Evolutionary conservation across 2,329 filamentous ascomycete genomes (phyloP).

Genomic region (Dactylellina cionopaga): DNA sequence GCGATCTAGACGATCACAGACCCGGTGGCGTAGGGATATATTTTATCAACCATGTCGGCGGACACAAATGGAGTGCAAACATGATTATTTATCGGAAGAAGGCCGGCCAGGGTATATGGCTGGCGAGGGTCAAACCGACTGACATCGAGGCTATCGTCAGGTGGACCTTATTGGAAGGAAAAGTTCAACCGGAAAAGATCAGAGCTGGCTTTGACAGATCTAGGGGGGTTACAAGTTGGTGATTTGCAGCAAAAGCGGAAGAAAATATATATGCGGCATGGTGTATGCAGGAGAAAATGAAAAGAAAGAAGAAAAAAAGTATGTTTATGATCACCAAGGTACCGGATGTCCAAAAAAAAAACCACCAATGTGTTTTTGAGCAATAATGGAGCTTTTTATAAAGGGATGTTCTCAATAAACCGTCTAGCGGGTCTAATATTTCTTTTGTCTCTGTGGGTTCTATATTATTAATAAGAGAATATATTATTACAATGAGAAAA

Average conservation of each 20-base stretch:
- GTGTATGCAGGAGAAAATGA: background rate
- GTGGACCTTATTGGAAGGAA: slow-evolving; percentile 90
- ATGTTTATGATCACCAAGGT: too few species aligned
- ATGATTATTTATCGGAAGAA: slow-evolving; percentile 82
- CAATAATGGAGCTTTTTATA: too few species aligned
- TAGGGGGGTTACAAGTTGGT: slow-evolving; percentile 89
- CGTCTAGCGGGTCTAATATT: too few species aligned
- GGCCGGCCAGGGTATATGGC: slow-evolving; percentile 58
- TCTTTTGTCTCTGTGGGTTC: too few species aligned
- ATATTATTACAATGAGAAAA: too few species aligned
- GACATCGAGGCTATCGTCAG: slow-evolving; percentile 75
- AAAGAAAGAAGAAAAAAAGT: too few species aligned
- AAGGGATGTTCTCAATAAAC: too few species aligned
- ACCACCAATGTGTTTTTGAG: too few species aligned
- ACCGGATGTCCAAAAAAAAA: too few species aligned
- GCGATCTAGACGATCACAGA: slow-evolving; percentile 86
- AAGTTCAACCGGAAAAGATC: slow-evolving; percentile 90
- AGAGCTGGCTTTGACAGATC: slow-evolving; percentile 88
- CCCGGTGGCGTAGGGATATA: slow-evolving; percentile 94
- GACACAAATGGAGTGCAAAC: slow-evolving; percentile 96
- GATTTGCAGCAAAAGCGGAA: slow-evolving; percentile 43
- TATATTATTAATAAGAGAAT: too few species aligned
- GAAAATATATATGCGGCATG: background rate
- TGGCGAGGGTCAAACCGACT: slow-evolving; percentile 56
- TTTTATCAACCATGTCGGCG: slow-evolving; percentile 95